Percentiles rank a stretch among this genome's conserved stretches.
Evolutionary conservation across 176 grass and related monocot species (phyloP).

Genomic region (Avena sativa): DNA sequence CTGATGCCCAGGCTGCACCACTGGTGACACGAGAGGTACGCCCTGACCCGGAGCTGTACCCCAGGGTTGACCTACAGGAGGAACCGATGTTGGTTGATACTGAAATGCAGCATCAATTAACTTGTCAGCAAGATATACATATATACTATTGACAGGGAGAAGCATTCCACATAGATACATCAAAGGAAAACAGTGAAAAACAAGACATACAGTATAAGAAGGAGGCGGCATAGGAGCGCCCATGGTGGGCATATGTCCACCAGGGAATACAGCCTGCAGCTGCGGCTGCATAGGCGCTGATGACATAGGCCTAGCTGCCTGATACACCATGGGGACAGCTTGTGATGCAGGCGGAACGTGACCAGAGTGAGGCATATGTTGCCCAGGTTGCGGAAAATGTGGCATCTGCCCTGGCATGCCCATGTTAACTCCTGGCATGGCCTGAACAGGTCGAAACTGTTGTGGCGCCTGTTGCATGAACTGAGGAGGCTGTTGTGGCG

Average conservation of each 20-base stretch:
- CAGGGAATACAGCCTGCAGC: constrained; percentile 45
- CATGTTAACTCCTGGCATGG: constrained; percentile 58
- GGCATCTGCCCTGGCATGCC: constrained; percentile 61
- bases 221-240: constrained; percentile 58
- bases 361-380: constrained; percentile 67
- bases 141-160: background rate
- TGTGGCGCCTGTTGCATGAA: constrained; percentile 58
- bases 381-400: constrained; percentile 61
- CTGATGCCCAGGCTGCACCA: constrained; percentile 63
- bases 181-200: constrained; percentile 17
- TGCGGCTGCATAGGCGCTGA: constrained; percentile 48
- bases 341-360: constrained; percentile 65
- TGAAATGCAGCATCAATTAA: constrained; percentile 49
- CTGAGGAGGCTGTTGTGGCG: constrained; percentile 63
- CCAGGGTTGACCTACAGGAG: constrained; percentile 72
- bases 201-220: constrained; percentile 67
- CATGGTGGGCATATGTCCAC: constrained; percentile 62
- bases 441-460: constrained; percentile 64
- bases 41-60: constrained; percentile 50
- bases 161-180: constrained; percentile 32
- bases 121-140: constrained; percentile 36
- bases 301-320: constrained; percentile 64
- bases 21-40: constrained; percentile 50
- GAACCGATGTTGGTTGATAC: constrained; percentile 69
- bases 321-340: constrained; percentile 72